Evolutionary conservation across 345 rosid genomes (phyloP).

Genomic region (Boechera divaricarpa): DNA sequence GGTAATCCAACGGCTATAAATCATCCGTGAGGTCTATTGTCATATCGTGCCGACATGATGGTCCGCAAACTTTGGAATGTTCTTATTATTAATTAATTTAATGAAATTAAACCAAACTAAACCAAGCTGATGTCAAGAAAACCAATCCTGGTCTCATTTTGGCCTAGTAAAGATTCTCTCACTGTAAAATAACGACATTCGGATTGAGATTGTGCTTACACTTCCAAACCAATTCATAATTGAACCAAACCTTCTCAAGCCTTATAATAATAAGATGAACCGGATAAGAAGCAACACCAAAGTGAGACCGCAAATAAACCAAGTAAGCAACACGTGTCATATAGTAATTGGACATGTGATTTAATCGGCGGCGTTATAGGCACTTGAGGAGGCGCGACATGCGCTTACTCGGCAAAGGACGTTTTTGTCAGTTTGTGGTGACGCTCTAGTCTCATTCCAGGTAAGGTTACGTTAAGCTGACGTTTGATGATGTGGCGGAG

Average conservation of each 20-base stretch:
- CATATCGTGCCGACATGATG: slow-evolving; percentile 38
- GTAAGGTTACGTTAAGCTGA: slow-evolving; percentile 10
- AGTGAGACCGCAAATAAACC: neutral
- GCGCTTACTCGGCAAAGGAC: slow-evolving; percentile 27
- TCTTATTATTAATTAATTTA: neutral
- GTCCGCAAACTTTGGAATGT: slow-evolving; percentile 37
- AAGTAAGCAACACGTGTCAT: slow-evolving; percentile 14
- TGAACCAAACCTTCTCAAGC: neutral
- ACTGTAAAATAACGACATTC: too few species aligned
- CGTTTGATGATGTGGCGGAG: slow-evolving; percentile 8
- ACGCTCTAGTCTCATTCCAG: neutral
- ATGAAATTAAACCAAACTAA: neutral
- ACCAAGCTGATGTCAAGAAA: neutral
- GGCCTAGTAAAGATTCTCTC: neutral
- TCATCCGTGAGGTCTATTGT: slow-evolving; percentile 13
- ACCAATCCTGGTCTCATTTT: neutral
- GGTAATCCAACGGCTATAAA: slow-evolving; percentile 39
- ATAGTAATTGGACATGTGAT: neutral
- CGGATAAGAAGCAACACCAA: slow-evolving; percentile 18
- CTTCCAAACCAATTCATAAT: neutral
- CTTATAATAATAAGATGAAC: neutral
- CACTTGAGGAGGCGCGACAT: slow-evolving; percentile 29
- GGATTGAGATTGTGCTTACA: neutral
- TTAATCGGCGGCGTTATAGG: slow-evolving; percentile 16
- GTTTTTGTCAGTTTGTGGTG: slow-evolving; percentile 14